Percentiles rank a stretch among this genome's conserved stretches.
Evolutionary conservation across 495 filamentous ascomycete species (phyloP).

Genomic region (Aspergillus heteromorphus): DNA sequence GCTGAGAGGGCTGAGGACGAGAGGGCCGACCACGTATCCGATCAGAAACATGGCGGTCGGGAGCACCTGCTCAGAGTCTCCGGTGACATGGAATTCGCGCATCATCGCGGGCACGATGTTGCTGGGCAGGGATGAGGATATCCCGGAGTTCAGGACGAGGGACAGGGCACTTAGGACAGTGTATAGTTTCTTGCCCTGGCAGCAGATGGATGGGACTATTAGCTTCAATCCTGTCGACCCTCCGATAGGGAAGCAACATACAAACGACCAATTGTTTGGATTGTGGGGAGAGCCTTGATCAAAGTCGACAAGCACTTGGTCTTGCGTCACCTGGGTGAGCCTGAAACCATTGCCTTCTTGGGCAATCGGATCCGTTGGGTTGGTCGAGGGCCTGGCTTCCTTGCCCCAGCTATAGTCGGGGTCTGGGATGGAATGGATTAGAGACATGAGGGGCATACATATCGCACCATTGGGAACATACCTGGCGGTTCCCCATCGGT

Average conservation of each 20-base stretch:
- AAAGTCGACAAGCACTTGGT: constrained; percentile 26
- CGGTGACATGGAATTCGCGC: constrained; percentile 34
- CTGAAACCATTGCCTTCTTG: not conserved
- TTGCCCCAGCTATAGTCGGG: not conserved
- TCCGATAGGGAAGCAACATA: constrained; percentile 10
- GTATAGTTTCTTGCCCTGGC: constrained; percentile 47
- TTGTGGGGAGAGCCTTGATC: constrained; percentile 20
- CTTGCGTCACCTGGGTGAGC: not conserved
- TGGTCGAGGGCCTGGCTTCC: not conserved
- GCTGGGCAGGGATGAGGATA: constrained; percentile 63
- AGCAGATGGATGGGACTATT: constrained; percentile 4
- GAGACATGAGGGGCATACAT: not conserved
- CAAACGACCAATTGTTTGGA: constrained; percentile 30
- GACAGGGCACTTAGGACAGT: constrained; percentile 53
- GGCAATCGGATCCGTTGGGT: not conserved
- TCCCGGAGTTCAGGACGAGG: constrained; percentile 65
- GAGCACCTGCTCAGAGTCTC: constrained; percentile 49
- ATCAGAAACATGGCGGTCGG: constrained; percentile 72
- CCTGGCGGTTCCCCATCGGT: not conserved
- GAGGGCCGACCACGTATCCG: constrained; percentile 62
- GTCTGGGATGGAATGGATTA: not conserved
- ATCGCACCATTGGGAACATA: not conserved
- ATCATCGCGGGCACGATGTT: constrained; percentile 53
- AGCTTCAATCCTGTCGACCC: not conserved
- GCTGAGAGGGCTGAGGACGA: constrained; percentile 64